Evolutionary conservation across 139 green algal genomes (phyloP).

Genomic region (Coelastrella sp.): DNA sequence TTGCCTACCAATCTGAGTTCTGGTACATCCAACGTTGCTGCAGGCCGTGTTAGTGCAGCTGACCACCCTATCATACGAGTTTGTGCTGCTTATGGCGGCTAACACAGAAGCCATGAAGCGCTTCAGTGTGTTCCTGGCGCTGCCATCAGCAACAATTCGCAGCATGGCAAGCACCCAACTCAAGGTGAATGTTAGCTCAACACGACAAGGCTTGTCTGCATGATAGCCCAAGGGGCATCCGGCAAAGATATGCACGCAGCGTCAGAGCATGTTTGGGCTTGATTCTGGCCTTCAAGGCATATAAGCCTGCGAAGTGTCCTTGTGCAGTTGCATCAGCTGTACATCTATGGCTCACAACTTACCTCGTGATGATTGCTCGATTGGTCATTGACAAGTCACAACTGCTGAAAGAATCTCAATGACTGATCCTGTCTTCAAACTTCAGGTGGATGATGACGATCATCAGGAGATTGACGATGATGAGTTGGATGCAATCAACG

Average conservation of each 20-base stretch:
- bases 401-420: neutral
- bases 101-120: constrained; percentile 39
- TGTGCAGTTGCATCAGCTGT: too few relatives aligned
- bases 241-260: neutral
- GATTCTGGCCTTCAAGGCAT: too few relatives aligned
- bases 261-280: neutral
- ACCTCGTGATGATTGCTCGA: neutral
- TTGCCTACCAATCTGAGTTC: too few relatives aligned
- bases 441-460: constrained; percentile 48
- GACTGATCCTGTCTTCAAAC: neutral
- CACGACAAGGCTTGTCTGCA: too few relatives aligned
- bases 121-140: constrained; percentile 45
- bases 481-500: constrained; percentile 38
- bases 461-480: constrained; percentile 38
- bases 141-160: constrained; percentile 38
- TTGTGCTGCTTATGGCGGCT: constrained; percentile 10
- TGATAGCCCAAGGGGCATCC: too few relatives aligned
- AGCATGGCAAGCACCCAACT: constrained; percentile 10
- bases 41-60: constrained; percentile 41
- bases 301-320: too few relatives aligned
- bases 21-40: too few relatives aligned
- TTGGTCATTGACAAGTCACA: too few relatives aligned
- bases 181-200: neutral
- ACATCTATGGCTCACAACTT: too few relatives aligned
- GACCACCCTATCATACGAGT: constrained; percentile 6